Evolutionary conservation across 805 yeast species (phyloP).

Genomic region (Candida ipomoeae): DNA sequence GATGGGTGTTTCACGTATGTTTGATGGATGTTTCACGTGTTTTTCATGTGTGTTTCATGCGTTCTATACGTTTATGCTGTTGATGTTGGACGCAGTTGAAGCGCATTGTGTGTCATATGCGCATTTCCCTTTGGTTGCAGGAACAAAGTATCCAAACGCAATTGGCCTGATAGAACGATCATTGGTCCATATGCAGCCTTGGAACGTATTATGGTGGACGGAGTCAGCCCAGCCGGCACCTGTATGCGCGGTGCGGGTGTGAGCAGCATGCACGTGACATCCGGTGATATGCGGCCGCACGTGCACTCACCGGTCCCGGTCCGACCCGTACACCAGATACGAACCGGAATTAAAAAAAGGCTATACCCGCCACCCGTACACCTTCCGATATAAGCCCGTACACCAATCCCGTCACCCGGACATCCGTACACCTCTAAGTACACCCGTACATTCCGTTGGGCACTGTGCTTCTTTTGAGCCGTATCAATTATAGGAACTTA

Average conservation of each 20-base stretch:
- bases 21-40: neutral
- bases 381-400: neutral
- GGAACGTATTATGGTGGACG: neutral
- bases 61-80: no score
- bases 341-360: no score
- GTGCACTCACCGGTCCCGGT: neutral
- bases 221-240: conserved; percentile 1
- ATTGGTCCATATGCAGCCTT: no score
- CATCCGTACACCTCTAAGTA: no score
- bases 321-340: neutral
- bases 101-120: neutral
- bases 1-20: neutral
- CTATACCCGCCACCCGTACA: neutral
- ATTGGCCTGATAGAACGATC: neutral
- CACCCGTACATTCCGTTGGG: neutral
- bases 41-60: no score
- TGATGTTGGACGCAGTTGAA: no score
- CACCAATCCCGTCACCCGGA: neutral
- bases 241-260: neutral
- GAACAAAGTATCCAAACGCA: neutral
- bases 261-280: conserved; percentile 2
- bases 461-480: no score
- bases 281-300: neutral
- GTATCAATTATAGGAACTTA: no score
- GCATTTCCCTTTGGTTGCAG: neutral